Evolutionary conservation across 2,329 filamentous ascomycete species (phyloP), one percentile per base, ranked within the genome.

Genomic region (Hortaea werneckii): DNA sequence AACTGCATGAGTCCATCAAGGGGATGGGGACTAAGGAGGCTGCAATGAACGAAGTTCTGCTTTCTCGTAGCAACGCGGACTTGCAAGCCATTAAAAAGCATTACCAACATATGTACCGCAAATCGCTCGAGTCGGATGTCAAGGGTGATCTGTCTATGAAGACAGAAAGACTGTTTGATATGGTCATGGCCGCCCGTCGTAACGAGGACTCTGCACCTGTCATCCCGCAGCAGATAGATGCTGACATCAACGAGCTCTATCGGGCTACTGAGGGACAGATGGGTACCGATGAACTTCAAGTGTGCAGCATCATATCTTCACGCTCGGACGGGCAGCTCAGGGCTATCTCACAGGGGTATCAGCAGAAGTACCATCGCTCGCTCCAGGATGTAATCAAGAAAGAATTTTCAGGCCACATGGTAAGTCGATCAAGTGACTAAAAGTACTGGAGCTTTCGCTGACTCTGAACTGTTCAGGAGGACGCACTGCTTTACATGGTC

Each of bases 381-480:
- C 73, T 96, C 1, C 81, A 87, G 52, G 76, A 79, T 29, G 81
- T 87, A 42, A 80, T 96, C 56, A 79, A 80, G 51, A 84, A 78
- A 69, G 81, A 92, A 58, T 95, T 95, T 67, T 85, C 82, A 0
- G 90, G 90, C 0, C 90, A 96, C 62, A 95, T 96, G 88, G 37
- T 39, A 39, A n/a, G 37, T 12, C n/a, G n/a, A 10, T 2, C 9
- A 35, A 9, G 32, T 35, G 32, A 9, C 9, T 35, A 35, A 2
- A 9, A 35, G 9, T 12, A 35, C 32, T 12, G 9, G n/a, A 12
- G n/a, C 32, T 10, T 35, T 12, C n/a, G 32, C 32, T 35, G n/a
- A 35, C 32, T 12, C 32, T 12, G 9, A 10, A 12, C 32, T 35
- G 32, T 35, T 10, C 37, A 39, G 37, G 75, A 89, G 63, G 78